These are phyloP conservation scores for Xylaria sp. DNA, from an alignment of 2,329 filamentous ascomycete genomes.

Conservation along the genomic window DNA sequence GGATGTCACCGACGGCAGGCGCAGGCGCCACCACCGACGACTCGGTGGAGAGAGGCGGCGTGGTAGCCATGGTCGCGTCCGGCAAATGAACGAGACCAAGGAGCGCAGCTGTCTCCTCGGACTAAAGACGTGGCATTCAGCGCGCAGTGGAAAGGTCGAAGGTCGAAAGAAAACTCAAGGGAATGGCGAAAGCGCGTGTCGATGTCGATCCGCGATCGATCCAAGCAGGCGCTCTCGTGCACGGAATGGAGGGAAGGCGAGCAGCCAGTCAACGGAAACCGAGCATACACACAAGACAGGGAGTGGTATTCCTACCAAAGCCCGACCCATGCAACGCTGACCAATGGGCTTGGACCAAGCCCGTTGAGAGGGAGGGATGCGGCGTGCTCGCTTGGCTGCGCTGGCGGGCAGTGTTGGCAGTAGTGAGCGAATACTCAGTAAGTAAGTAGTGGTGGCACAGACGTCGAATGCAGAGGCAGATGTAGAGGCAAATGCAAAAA, in stretches of 20 bases:
- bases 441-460: conserved; percentile 12
- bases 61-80: conserved; percentile 29
- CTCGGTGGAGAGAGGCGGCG: conserved; percentile 29
- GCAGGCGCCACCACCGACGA: conserved; percentile 50
- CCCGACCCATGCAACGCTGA: not conserved
- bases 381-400: conserved; percentile 1
- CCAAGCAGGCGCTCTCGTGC: conserved; percentile 5
- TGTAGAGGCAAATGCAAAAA: conserved; percentile 17
- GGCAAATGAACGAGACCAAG: conserved; percentile 29
- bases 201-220: not conserved
- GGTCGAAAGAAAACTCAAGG: conserved; percentile 23
- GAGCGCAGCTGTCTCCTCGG: conserved; percentile 38
- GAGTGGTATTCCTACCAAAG: not conserved
- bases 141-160: conserved; percentile 24
- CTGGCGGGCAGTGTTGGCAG: not conserved
- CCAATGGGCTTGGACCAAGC: not conserved
- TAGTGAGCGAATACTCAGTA: too few relatives aligned
- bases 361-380: conserved; percentile 12
- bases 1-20: conserved; percentile 45
- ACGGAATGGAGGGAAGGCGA: not conserved
- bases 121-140: conserved; percentile 41
- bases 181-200: not conserved
- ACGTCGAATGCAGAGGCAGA: conserved; percentile 12
- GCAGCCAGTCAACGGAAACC: not conserved
- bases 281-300: not conserved